These are phyloP conservation scores for Hypoxylon subgilvum DNA, from an alignment of 495 filamentous ascomycete species.

Conservation along the genomic window DNA sequence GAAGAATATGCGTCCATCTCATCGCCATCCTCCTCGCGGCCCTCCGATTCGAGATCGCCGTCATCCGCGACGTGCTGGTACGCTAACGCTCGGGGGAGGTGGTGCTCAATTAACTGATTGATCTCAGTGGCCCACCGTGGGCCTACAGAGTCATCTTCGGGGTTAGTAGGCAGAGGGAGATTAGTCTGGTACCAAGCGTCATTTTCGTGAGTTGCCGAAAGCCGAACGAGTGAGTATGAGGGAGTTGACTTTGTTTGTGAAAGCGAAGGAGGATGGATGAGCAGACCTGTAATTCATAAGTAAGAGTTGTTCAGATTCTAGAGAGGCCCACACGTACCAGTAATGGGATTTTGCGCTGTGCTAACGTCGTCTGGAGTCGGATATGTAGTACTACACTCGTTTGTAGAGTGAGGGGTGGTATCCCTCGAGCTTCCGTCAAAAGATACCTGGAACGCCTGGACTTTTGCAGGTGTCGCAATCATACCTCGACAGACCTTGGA, in stretches of 20 bases:
- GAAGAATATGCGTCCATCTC: slow-evolving; percentile 28
- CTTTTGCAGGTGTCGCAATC: slow-evolving; percentile 47
- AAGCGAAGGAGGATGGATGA: slow-evolving; percentile 50
- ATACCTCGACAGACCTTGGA: slow-evolving; percentile 48
- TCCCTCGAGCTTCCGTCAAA: slow-evolving; percentile 26
- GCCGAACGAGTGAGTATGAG: slow-evolving; percentile 51
- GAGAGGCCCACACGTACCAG: slow-evolving; percentile 36
- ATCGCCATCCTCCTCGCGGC: slow-evolving; percentile 14
- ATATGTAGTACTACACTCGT: slow-evolving; percentile 50
- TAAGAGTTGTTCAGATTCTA: not conserved
- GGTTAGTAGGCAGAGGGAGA: slow-evolving; percentile 30
- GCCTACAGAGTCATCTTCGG: slow-evolving; percentile 19
- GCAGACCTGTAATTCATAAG: slow-evolving; percentile 43
- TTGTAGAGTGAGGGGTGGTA: slow-evolving; percentile 34
- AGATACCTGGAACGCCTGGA: slow-evolving; percentile 47
- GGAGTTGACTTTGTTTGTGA: slow-evolving; percentile 38
- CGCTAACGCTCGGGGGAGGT: slow-evolving; percentile 38
- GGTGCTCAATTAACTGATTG: slow-evolving; percentile 46
- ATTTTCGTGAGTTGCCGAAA: slow-evolving; percentile 53
- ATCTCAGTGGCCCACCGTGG: slow-evolving; percentile 54
- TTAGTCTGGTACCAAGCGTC: slow-evolving; percentile 55
- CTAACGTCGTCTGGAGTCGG: slow-evolving; percentile 17
- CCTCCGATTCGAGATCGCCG: slow-evolving; percentile 9
- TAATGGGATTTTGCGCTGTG: slow-evolving; percentile 48
- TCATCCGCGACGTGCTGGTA: slow-evolving; percentile 6